These are phyloP conservation scores for Tuber brumale DNA, from an alignment of 495 filamentous ascomycete species.

Conservation along the genomic window DNA sequence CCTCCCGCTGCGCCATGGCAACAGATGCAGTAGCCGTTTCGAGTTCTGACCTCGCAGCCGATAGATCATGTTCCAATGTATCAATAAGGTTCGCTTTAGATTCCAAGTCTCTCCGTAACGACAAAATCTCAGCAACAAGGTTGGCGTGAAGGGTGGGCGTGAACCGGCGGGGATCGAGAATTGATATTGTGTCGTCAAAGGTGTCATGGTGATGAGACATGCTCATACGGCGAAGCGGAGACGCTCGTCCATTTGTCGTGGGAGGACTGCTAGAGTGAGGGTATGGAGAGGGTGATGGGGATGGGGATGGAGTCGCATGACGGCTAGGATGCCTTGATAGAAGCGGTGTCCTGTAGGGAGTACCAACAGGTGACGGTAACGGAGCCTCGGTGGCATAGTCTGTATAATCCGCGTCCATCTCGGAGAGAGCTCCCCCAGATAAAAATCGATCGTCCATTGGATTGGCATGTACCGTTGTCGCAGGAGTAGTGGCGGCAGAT, in stretches of 20 bases:
- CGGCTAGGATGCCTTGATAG: conserved; percentile 51
- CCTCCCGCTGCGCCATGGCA: conserved; percentile 62
- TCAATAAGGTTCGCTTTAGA: conserved; percentile 78
- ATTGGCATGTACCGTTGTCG: conserved; percentile 20
- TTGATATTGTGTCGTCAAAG: conserved; percentile 66
- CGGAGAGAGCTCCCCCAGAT: conserved; percentile 28
- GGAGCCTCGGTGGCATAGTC: conserved; percentile 41
- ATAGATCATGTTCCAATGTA: conserved; percentile 67
- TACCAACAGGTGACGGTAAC: conserved; percentile 35
- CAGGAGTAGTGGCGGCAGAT: conserved; percentile 19
- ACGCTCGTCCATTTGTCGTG: conserved; percentile 40
- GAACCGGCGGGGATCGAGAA: conserved; percentile 81
- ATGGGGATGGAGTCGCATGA: conserved; percentile 56
- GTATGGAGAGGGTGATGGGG: conserved; percentile 55
- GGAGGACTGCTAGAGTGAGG: conserved; percentile 50
- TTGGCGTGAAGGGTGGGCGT: conserved; percentile 93
- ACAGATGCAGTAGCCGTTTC: conserved; percentile 59
- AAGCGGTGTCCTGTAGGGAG: conserved; percentile 40
- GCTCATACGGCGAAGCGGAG: conserved; percentile 44
- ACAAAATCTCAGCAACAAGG: conserved; percentile 87
- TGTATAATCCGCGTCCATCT: conserved; percentile 35
- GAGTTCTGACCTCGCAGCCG: conserved; percentile 63
- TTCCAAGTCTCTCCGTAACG: conserved; percentile 79
- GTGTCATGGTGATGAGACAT: conserved; percentile 52
- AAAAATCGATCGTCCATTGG: conserved; percentile 34